Base-by-base conservation (phyloP, 2,329 filamentous ascomycete species). In the Seiridium unicorne region DNA sequence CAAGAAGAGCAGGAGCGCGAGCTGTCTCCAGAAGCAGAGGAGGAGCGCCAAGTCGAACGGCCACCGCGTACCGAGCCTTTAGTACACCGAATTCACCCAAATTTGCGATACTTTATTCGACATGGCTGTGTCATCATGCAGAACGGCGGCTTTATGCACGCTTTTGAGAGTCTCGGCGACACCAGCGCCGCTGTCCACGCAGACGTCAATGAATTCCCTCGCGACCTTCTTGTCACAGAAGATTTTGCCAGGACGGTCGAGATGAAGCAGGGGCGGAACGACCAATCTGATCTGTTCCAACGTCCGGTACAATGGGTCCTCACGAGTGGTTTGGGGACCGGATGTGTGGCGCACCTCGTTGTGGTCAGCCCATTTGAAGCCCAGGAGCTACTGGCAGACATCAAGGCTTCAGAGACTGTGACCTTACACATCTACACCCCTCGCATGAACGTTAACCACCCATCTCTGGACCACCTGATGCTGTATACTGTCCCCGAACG, bases 1-100 rank as follows among this genome's bases (percentile, higher is more conserved):
- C 74, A 84, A 3, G 87, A 91, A 65, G 89, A 92, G 60, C 87
- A 91, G 63, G 89, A 92, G 67, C 79, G 88, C 0, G 89, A 91
- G 62, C 74, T 92, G 0, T 78, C 84, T 0, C 86, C 85, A 0
- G 88, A 92, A 62, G 79, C 84, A 1, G 85, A 91, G 63, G 73
- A 81, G 34, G 85, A 91, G 65, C 74, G 79, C 1, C 74, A 89
- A 54, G 64, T 84, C 0, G 75, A 89, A 63, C 75, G 74, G 1
- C 83, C 85, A 0, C 66, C 69, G 0, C 60, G 70, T 0, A 74
- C 76, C 1, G 44, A 65, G 0, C 77, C 86, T 0, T 66, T 62
- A 0, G 1, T 7, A 0, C 83, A 89, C 51, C 2, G 0, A 0
- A 9, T 87, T 0, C 78, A 86, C 56, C 9, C 59, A 0, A 72